phyloP scores from a whole-genome alignment of 495 filamentous ascomycete species.

The Neurospora pannonica region DNA sequence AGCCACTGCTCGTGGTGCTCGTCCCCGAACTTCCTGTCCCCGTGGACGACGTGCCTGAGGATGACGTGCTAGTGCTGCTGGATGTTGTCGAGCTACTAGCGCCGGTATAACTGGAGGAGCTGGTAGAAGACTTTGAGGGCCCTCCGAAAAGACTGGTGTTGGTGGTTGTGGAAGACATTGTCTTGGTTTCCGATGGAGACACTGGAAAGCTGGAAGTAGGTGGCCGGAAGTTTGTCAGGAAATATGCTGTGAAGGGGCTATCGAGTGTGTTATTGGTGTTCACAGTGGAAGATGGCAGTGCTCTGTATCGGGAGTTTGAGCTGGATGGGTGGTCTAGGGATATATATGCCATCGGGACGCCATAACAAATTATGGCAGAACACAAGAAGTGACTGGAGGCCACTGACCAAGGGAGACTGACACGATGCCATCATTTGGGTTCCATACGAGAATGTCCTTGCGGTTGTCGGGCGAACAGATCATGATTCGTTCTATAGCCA shows the following conservation, averaged over 20 bases:
- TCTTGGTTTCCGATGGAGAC: not conserved
- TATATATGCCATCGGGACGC: not conserved
- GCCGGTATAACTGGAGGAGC: not conserved
- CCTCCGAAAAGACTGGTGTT: not conserved
- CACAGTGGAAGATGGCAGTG: not conserved
- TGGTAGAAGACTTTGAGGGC: not conserved
- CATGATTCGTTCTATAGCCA: not conserved
- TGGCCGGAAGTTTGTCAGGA: not conserved
- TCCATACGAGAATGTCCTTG: not conserved
- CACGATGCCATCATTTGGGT: not conserved
- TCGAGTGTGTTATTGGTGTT: not conserved
- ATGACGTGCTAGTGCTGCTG: not conserved
- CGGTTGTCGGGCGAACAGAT: not conserved
- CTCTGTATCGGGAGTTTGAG: not conserved
- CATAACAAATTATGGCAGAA: not conserved
- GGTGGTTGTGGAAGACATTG: not conserved
- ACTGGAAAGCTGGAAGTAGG: not conserved
- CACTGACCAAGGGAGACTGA: not conserved
- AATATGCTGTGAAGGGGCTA: not conserved
- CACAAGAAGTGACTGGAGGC: not conserved
- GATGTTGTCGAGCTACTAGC: not conserved
- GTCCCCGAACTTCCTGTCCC: not conserved
- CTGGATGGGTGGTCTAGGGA: not conserved
- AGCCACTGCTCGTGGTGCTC: not conserved
- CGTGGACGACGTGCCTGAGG: not conserved